Evolutionary conservation across 108 stramenopile species (phyloP), one percentile per base, ranked within the genome.

Genomic region (Licmophora abbreviata): DNA sequence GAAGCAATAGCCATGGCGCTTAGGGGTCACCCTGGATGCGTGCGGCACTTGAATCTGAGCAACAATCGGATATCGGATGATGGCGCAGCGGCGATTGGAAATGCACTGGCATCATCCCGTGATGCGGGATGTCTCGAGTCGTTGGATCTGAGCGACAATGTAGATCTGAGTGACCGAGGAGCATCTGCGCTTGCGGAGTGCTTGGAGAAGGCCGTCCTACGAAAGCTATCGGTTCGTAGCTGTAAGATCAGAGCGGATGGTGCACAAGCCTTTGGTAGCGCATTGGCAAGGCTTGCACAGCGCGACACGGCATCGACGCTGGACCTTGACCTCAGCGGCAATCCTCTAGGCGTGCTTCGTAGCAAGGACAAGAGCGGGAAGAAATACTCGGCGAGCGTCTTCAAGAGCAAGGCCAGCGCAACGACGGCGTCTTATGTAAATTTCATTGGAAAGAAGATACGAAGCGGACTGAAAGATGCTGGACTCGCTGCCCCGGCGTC

Each of bases 1-100:
- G 76, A 83, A 51, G 79, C 84, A 0, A 47, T 90, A 29, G 81
- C 88, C 0, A 59, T 84, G 21, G 88, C 84, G 3, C 54, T 90
- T 26, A 68, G 67, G 30, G 56, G 54, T 15, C 46, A 69, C 48
- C 73, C 77, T 23, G 35, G 48, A 8, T 75, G 73, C 35, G 34
- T 90, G n/a, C 47, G 51, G 21, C 56, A 62, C 21, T 71, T 90
- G 45, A 72, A 81, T 66, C 59, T 90, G 54, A 86, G 88, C 59
- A 76, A 74, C 55, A 90, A 90, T 56, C 43, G 68, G 31, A 76
- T 90, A 32, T 67, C 83, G n/a, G 71, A 89, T 53, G 57, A 65
- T 18, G 83, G 83, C 26, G 79, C 68, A 12, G 64, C 44, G 5
- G 64, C 74, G 1, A 23, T 89, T 30, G 76, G 64, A 3, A 54